Evolutionary conservation across 106 monocot genomes (phyloP).

Genomic region (Acanthochlamys bracteata): DNA sequence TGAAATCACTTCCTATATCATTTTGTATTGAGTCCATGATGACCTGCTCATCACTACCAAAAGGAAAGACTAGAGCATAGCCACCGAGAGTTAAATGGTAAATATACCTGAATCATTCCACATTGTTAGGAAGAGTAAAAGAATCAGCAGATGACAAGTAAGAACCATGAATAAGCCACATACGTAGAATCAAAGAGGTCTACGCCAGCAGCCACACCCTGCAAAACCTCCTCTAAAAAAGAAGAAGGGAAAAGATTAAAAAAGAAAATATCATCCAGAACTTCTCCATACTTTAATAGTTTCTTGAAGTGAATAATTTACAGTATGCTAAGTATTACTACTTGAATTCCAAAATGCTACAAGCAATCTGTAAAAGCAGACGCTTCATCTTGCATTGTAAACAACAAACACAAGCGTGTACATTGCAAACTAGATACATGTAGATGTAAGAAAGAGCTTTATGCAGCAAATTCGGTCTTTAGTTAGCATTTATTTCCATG

Average conservation of each 20-base stretch:
- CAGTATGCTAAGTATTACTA: too few relatives aligned
- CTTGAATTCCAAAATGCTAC: too few relatives aligned
- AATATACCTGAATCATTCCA: conserved; percentile 58
- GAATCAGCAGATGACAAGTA: conserved; percentile 1
- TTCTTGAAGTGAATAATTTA: too few relatives aligned
- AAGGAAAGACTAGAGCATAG: conserved; percentile 76
- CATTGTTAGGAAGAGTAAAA: neutral
- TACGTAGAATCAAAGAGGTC: conserved; percentile 98
- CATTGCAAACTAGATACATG: too few relatives aligned
- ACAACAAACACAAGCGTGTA: too few relatives aligned
- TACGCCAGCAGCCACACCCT: conserved; percentile 85
- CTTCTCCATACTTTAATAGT: too few relatives aligned
- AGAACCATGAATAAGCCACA: neutral
- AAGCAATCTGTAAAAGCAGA: too few relatives aligned
- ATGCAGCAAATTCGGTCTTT: too few relatives aligned
- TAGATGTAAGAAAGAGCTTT: too few relatives aligned
- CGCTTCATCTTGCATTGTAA: too few relatives aligned
- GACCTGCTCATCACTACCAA: conserved; percentile 30
- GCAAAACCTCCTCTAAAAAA: conserved; percentile 77
- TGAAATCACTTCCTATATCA: conserved; percentile 39
- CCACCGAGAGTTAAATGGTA: conserved; percentile 89
- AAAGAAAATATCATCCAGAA: too few relatives aligned
- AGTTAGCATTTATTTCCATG: too few relatives aligned
- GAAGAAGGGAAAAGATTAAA: conserved; percentile 9
- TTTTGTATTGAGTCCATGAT: conserved; percentile 12